These are phyloP conservation scores for Panellus pusillus DNA, from an alignment of 768 basidiomycete species.

Conservation along the genomic window DNA sequence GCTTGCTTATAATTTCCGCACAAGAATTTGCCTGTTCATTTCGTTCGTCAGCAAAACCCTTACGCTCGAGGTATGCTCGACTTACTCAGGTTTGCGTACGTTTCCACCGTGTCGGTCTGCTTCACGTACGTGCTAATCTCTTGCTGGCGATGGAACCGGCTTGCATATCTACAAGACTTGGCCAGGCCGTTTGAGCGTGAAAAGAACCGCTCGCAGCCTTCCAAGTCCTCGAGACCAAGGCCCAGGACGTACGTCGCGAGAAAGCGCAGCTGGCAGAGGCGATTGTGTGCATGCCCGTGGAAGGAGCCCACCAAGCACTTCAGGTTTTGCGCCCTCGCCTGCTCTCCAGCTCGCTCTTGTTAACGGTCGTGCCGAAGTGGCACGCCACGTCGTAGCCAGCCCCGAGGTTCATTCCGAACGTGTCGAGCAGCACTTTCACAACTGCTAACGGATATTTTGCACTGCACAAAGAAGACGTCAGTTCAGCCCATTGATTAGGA, in stretches of 20 bases:
- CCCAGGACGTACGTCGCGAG: background rate
- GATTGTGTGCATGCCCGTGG: background rate
- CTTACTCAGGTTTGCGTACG: background rate
- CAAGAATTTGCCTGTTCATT: conserved; percentile 2
- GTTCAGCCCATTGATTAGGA: background rate
- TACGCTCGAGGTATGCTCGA: background rate
- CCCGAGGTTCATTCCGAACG: background rate
- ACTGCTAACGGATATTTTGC: background rate
- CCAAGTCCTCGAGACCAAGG: background rate
- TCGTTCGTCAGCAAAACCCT: too few species aligned
- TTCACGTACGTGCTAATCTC: background rate
- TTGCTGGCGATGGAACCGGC: background rate
- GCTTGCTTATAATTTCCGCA: conserved; percentile 22
- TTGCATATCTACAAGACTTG: background rate
- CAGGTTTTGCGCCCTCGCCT: background rate
- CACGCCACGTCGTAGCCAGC: background rate
- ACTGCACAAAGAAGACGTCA: background rate
- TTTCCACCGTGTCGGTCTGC: background rate
- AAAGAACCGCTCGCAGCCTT: background rate
- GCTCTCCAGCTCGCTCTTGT: background rate
- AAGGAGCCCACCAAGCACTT: background rate
- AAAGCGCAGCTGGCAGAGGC: background rate
- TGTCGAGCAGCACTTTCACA: background rate
- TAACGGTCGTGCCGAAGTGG: background rate
- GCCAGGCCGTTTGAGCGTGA: background rate